Percentiles rank a stretch among this genome's conserved stretches.
Evolutionary conservation across 495 filamentous ascomycete species (phyloP).

Genomic region (Clavariopsis aquatica): DNA sequence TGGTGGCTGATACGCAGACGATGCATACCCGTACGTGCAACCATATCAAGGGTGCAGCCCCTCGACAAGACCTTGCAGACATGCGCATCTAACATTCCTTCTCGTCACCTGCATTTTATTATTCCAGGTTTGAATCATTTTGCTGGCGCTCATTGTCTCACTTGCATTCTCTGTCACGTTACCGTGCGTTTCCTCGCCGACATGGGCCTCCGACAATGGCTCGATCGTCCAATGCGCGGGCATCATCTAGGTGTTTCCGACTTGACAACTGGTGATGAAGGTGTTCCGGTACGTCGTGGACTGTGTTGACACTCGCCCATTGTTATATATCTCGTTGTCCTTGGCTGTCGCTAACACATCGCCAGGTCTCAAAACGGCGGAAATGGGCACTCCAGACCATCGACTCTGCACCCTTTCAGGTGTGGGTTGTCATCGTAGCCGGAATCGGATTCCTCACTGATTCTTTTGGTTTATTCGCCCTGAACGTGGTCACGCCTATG

Average conservation of each 20-base stretch:
- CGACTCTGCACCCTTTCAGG: conserved; percentile 30
- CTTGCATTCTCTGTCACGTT: background rate
- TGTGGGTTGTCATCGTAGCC: conserved; percentile 35
- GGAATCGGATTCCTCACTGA: conserved; percentile 35
- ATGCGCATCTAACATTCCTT: background rate
- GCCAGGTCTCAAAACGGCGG: conserved; percentile 23
- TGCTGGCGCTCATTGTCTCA: background rate
- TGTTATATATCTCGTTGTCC: background rate
- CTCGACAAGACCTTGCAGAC: background rate
- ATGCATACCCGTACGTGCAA: background rate
- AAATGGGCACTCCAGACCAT: conserved; percentile 34
- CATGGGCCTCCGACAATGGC: conserved; percentile 34
- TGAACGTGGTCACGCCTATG: conserved; percentile 34
- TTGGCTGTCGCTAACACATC: conserved; percentile 2
- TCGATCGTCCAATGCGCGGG: conserved; percentile 28
- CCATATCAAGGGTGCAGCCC: conserved; percentile 10
- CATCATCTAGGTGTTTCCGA: conserved; percentile 24
- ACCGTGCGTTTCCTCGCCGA: background rate
- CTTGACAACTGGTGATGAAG: conserved; percentile 26
- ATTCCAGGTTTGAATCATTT: background rate
- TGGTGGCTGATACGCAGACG: conserved; percentile 16
- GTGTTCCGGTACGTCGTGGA: conserved; percentile 14
- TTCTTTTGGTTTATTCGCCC: conserved; percentile 28
- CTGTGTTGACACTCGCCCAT: background rate
- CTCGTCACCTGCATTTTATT: background rate